Evolutionary conservation across 495 filamentous ascomycete genomes (phyloP), one percentile per base, ranked within the genome.

Genomic region (Penicillium daleae): DNA sequence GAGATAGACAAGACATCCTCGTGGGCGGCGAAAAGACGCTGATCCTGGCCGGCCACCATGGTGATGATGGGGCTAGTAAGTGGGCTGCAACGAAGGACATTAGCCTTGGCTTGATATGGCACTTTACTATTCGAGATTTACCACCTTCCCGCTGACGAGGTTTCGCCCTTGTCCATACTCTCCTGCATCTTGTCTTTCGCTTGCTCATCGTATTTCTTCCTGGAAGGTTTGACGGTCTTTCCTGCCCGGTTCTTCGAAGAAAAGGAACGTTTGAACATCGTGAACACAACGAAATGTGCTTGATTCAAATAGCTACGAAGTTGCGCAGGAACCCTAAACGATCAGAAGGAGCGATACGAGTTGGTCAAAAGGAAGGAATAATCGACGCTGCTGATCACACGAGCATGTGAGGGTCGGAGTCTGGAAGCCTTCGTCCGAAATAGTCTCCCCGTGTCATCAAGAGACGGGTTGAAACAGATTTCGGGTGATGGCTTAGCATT

Each of bases 261-360:
- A 81, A 93, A 93, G 68, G 90, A 92, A 74, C 90, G 90, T 75
- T 89, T 92, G 83, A 93, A 93, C 90, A 93, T 93, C 67, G 60
- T 83, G 84, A 72, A 72, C 66, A 77, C 75, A 71, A 63, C 65
- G 22, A 60, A 24, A 37, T 40, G 62, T 39, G 13, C 57, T 35
- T 32, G 53, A 66, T 35, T 21, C 32, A 40, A 59, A 65, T 32
- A 53, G 27, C 26, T 55, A 64, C 37, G 59, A 60, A 72, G 54
- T 51, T 67, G 64, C 61, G 63, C 65, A 71, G 68, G 54, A 65
- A 68, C 57, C 65, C 65, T 67, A 21, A 57, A 60, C 31, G 29
- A 69, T 68, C 67, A 71, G 59, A 72, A 76, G 58, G 71, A 79
- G 73, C 55, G 77, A 75, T 71, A 75, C 40, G 65, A 72, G 67